phyloP scores from a whole-genome alignment of 1,284 basidiomycete genomes.

The Amylostereum areolatum region DNA sequence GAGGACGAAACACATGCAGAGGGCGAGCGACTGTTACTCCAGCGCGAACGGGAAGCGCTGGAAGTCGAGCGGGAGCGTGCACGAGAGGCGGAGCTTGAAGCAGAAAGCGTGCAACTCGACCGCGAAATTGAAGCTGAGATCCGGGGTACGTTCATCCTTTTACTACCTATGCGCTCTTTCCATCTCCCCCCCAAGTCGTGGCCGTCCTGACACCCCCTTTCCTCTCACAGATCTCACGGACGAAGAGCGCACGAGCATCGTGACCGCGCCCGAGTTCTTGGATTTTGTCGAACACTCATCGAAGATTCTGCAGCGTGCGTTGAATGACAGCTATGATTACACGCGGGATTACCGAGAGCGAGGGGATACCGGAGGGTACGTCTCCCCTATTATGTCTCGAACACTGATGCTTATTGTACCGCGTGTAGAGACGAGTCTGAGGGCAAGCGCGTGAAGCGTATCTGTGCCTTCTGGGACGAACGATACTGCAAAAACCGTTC shows the following conservation, averaged over 20 bases:
- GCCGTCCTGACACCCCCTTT: constrained; percentile 3
- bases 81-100: constrained; percentile 75
- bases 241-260: constrained; percentile 77
- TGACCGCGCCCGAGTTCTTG: constrained; percentile 82
- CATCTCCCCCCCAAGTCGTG: too few species aligned
- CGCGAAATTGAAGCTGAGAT: constrained; percentile 81
- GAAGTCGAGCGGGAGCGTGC: constrained; percentile 70
- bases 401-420: background rate
- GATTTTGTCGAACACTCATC: constrained; percentile 95
- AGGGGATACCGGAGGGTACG: constrained; percentile 68
- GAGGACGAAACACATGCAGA: constrained; percentile 52
- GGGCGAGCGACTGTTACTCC: constrained; percentile 67
- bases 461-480: constrained; percentile 88
- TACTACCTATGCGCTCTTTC: too few species aligned
- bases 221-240: constrained; percentile 66
- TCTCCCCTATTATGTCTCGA: constrained; percentile 7
- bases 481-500: constrained; percentile 86
- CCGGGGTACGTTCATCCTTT: constrained; percentile 43
- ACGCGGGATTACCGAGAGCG: constrained; percentile 92
- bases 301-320: constrained; percentile 92
- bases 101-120: constrained; percentile 73
- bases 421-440: constrained; percentile 76
- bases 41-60: constrained; percentile 52
- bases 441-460: constrained; percentile 79
- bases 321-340: constrained; percentile 96